phyloP scores from a whole-genome alignment of 495 filamentous ascomycete species.

The Penicillium lagena region DNA sequence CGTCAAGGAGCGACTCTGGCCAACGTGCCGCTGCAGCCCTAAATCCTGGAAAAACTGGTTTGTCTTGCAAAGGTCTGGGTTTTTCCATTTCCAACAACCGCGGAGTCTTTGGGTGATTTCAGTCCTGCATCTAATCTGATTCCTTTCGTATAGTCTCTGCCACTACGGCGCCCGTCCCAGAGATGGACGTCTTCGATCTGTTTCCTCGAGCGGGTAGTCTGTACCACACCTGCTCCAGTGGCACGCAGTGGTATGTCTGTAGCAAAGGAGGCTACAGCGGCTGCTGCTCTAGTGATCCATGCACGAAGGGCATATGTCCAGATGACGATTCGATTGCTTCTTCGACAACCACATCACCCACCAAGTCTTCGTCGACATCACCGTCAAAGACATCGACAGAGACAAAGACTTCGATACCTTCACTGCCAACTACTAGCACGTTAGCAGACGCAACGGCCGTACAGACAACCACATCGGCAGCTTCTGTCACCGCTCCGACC shows the following conservation, averaged over 20 bases:
- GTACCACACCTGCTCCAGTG: conserved; percentile 6
- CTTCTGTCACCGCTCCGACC: conserved; percentile 1
- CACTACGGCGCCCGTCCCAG: background rate
- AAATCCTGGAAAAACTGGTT: no score
- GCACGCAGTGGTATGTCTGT: conserved; percentile 28
- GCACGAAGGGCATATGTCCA: conserved; percentile 25
- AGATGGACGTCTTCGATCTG: background rate
- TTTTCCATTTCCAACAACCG: no score
- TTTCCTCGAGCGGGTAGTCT: conserved; percentile 3
- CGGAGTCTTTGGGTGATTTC: background rate
- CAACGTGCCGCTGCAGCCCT: no score
- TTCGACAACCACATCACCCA: background rate
- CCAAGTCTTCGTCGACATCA: background rate
- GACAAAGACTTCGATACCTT: background rate
- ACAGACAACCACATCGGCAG: background rate
- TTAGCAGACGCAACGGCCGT: background rate
- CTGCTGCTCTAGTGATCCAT: conserved; percentile 35
- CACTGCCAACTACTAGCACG: background rate
- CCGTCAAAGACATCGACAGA: background rate
- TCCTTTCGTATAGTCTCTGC: background rate
- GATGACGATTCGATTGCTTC: conserved; percentile 10
- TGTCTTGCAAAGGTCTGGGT: no score
- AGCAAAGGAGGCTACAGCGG: conserved; percentile 19
- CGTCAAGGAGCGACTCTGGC: no score
- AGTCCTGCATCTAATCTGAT: background rate